Conservation (phyloP, 148 eudicot genomes). For the Polygonum maritimum region DNA sequence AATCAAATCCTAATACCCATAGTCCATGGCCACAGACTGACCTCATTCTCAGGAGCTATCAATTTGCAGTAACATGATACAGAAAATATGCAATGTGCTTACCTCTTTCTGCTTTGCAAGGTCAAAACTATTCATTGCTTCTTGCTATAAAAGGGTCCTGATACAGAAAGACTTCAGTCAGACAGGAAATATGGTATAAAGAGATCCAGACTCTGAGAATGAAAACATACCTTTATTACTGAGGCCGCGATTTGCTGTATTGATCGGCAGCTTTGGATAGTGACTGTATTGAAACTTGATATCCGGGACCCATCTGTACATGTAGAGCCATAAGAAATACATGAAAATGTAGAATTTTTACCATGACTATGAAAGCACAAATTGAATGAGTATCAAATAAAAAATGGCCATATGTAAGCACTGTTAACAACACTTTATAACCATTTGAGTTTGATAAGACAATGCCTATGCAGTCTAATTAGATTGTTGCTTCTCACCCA, state of each 20-base stretch:
- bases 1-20: not conserved
- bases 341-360: not conserved
- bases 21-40: not conserved
- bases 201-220: not conserved
- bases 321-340: not conserved
- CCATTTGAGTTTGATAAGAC: not conserved
- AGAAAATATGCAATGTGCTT: not conserved
- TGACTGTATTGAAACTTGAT: constrained; percentile 67
- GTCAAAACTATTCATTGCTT: not conserved
- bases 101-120: not conserved
- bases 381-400: not conserved
- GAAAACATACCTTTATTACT: constrained; percentile 4
- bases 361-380: not conserved
- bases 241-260: constrained; percentile 43
- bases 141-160: not conserved
- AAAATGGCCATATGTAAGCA: too few relatives aligned
- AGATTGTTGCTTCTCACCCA: not conserved
- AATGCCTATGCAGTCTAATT: not conserved
- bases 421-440: not conserved
- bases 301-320: constrained; percentile 83
- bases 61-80: not conserved
- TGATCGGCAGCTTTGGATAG: constrained; percentile 74
- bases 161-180: not conserved
- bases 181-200: not conserved
- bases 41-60: not conserved